phyloP scores from a whole-genome alignment of 768 basidiomycete species.

The Termitomyces sp. region DNA sequence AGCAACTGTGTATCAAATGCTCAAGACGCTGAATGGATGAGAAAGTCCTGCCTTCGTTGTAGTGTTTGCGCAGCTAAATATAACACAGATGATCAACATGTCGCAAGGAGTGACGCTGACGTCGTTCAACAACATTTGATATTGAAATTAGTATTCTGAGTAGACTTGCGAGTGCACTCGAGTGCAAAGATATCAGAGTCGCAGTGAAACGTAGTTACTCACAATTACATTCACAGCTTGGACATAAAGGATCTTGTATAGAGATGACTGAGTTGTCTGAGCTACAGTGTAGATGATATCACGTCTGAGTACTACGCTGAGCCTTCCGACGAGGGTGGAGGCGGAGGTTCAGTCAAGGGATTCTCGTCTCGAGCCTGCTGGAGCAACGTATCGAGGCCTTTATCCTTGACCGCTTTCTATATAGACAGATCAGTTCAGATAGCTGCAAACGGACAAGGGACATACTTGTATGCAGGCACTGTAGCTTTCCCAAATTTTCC shows the following conservation, averaged over 20 bases:
- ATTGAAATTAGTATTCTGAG: background rate
- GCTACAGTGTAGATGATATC: background rate
- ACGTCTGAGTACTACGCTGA: background rate
- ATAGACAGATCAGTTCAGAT: background rate
- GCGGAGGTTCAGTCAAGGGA: conserved; percentile 59
- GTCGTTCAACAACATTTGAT: no score
- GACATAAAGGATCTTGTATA: background rate
- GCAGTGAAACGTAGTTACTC: no score
- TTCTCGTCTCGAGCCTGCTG: conserved; percentile 79
- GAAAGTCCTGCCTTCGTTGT: no score
- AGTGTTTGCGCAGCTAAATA: no score
- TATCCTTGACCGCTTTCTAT: conserved; percentile 76
- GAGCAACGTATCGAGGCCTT: conserved; percentile 69
- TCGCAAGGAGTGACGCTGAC: no score
- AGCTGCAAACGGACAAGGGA: conserved; percentile 1
- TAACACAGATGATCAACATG: no score
- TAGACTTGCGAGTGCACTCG: background rate
- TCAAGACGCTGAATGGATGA: conserved; percentile 7
- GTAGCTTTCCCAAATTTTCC: conserved; percentile 77
- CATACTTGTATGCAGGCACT: conserved; percentile 54
- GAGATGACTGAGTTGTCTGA: background rate
- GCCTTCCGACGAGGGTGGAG: conserved; percentile 23
- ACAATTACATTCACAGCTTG: background rate
- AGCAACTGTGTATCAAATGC: conserved; percentile 15
- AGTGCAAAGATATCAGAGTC: background rate